These are phyloP conservation scores for Colletotrichum eremochloae DNA, from an alignment of 2,329 filamentous ascomycete genomes.

Conservation along the genomic window DNA sequence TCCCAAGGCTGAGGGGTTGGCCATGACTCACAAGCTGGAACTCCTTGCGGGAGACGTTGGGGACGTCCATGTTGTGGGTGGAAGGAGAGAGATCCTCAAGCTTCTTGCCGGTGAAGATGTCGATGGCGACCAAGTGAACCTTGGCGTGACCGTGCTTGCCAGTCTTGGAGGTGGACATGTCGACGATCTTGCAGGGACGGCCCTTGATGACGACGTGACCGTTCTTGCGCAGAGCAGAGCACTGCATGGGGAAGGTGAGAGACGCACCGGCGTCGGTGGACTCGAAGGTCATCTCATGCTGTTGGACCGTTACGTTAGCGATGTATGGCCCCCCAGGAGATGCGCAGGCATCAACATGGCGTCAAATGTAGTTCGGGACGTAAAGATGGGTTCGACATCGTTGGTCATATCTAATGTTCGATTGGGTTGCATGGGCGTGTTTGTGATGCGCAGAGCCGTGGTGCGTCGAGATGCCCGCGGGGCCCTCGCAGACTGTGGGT, in stretches of 20 bases:
- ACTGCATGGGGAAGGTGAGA: constrained; percentile 96
- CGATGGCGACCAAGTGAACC: constrained; percentile 97
- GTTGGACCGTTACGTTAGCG: constrained; percentile 30
- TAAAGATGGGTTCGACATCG: constrained; percentile 16
- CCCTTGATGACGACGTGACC: constrained; percentile 98
- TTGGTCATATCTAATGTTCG: constrained; percentile 13
- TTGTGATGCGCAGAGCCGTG: constrained; percentile 36
- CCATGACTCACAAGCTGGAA: constrained; percentile 88
- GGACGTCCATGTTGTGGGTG: constrained; percentile 98
- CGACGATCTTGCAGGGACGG: constrained; percentile 99
- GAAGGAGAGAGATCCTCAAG: constrained; percentile 98
- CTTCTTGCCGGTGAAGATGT: constrained; percentile 99
- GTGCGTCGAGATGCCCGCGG: constrained; percentile 41
- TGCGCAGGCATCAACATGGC: constrained; percentile 8
- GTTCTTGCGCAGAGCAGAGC: constrained; percentile 99
- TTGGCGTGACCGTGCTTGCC: constrained; percentile 99
- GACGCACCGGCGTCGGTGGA: constrained; percentile 97
- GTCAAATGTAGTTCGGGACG: not conserved
- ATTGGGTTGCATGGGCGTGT: constrained; percentile 9
- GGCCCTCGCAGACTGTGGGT: constrained; percentile 49
- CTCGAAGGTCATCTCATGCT: constrained; percentile 85
- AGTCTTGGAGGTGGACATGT: constrained; percentile 99
- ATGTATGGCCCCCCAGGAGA: not conserved
- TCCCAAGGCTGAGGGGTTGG: no score
- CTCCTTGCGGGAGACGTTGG: constrained; percentile 90